Conservation (phyloP, 2,329 filamentous ascomycete species). For the Botrytis aclada region DNA sequence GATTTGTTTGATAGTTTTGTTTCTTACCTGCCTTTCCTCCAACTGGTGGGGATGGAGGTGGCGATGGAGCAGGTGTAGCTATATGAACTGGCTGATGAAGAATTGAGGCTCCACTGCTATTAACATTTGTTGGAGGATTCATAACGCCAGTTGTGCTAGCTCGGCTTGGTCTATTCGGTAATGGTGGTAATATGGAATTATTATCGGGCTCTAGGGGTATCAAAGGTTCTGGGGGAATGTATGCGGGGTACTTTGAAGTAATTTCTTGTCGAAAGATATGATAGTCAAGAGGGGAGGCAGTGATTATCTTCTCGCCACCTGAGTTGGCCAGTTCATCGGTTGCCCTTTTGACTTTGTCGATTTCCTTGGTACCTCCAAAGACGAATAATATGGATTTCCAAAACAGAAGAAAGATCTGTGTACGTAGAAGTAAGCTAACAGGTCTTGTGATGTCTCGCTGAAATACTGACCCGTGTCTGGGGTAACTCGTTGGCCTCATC, state of each 20-base stretch:
- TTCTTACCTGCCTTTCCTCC: conserved; percentile 96
- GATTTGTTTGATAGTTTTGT: conserved; percentile 98
- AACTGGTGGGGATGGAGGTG: conserved; percentile 81
- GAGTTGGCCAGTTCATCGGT: conserved; percentile 54
- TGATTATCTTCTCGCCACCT: conserved; percentile 67
- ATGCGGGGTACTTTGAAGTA: conserved; percentile 95
- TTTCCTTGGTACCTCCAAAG: conserved; percentile 74
- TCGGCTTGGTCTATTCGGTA: conserved; percentile 70
- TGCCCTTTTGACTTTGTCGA: conserved; percentile 70
- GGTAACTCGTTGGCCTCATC: conserved; percentile 63
- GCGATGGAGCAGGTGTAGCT: conserved; percentile 94
- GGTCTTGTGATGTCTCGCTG: conserved; percentile 19
- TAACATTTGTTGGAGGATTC: conserved; percentile 50
- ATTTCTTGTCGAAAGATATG: conserved; percentile 96
- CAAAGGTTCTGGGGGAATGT: conserved; percentile 79
- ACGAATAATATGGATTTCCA: conserved; percentile 90
- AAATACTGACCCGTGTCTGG: conserved; percentile 57
- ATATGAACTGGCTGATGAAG: conserved; percentile 96
- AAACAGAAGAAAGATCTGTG: conserved; percentile 71
- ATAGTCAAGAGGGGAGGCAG: conserved; percentile 91
- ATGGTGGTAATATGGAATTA: conserved; percentile 81
- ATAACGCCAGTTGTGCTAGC: conserved; percentile 61
- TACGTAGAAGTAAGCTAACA: conserved; percentile 28
- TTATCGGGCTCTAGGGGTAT: conserved; percentile 88
- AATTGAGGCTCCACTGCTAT: conserved; percentile 69